phyloP scores from a whole-genome alignment of 345 rosid genomes.

The Orychophragmus violaceus region DNA sequence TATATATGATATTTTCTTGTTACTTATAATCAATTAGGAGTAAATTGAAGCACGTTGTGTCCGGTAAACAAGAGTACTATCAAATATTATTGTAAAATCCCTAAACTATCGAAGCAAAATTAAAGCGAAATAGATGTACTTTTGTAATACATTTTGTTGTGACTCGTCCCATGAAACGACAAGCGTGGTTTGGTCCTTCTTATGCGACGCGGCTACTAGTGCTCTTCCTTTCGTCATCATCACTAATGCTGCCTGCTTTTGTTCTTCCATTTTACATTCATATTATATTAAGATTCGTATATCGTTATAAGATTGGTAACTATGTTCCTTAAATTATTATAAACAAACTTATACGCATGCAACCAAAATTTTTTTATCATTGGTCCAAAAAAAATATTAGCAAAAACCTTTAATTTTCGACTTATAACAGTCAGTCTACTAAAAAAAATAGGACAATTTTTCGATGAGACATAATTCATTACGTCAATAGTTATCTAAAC shows the following conservation, averaged over 20 bases:
- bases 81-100: background rate
- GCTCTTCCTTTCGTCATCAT: slow-evolving; percentile 23
- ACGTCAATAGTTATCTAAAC: background rate
- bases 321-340: slow-evolving; percentile 9
- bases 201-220: slow-evolving; percentile 34
- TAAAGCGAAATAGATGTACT: background rate
- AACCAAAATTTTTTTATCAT: too few species aligned
- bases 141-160: background rate
- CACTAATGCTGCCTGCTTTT: slow-evolving; percentile 19
- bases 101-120: slow-evolving; percentile 7
- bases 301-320: slow-evolving; percentile 8
- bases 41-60: slow-evolving; percentile 10
- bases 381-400: too few species aligned
- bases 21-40: background rate
- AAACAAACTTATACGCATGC: slow-evolving; percentile 7
- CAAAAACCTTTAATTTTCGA: too few species aligned
- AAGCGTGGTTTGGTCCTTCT: slow-evolving; percentile 28
- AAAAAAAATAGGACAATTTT: background rate
- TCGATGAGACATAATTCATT: background rate
- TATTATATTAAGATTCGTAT: background rate
- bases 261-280: background rate
- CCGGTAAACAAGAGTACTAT: background rate
- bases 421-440: background rate
- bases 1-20: background rate
- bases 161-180: slow-evolving; percentile 29